Conservation (phyloP, 2,329 filamentous ascomycete genomes). For the Colletotrichum filicis region DNA sequence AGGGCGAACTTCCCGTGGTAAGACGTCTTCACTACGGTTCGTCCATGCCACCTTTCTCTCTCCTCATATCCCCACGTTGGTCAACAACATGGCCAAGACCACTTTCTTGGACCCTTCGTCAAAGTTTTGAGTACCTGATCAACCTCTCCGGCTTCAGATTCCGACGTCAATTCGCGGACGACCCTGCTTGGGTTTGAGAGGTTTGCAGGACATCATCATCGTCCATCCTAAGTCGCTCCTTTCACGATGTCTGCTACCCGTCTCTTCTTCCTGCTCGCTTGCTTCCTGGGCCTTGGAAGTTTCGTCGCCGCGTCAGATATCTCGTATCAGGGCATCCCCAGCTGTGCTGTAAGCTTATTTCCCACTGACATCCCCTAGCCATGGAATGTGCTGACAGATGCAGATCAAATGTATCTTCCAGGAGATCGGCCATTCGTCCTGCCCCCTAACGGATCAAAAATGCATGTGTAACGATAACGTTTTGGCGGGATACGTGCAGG, state of each 20-base stretch:
- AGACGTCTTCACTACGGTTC: not conserved
- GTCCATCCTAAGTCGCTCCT: not conserved
- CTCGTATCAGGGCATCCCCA: slow-evolving; percentile 3
- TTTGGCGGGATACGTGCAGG: slow-evolving; percentile 16
- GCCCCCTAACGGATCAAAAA: slow-evolving; percentile 19
- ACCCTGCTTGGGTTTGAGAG: not conserved
- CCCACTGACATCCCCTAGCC: not conserved
- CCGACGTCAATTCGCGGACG: not conserved
- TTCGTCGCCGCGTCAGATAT: not conserved
- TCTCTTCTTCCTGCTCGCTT: slow-evolving; percentile 15
- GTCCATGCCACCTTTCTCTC: not conserved
- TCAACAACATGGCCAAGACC: slow-evolving; percentile 1
- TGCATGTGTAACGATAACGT: slow-evolving; percentile 23
- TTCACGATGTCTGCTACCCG: slow-evolving; percentile 14
- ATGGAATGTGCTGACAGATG: not conserved
- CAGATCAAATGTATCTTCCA: slow-evolving; percentile 22
- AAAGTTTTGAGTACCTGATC: not conserved
- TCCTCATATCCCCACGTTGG: not conserved
- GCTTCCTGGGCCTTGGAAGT: slow-evolving; percentile 1
- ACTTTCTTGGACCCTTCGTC: not conserved
- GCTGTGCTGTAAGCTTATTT: slow-evolving; percentile 16
- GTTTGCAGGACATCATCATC: not conserved
- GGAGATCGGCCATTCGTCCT: slow-evolving; percentile 19
- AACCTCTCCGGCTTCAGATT: not conserved
- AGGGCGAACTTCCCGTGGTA: not conserved